Conservation (phyloP, 169 alveolate species). For the Cryptosporidium andersoni region DNA sequence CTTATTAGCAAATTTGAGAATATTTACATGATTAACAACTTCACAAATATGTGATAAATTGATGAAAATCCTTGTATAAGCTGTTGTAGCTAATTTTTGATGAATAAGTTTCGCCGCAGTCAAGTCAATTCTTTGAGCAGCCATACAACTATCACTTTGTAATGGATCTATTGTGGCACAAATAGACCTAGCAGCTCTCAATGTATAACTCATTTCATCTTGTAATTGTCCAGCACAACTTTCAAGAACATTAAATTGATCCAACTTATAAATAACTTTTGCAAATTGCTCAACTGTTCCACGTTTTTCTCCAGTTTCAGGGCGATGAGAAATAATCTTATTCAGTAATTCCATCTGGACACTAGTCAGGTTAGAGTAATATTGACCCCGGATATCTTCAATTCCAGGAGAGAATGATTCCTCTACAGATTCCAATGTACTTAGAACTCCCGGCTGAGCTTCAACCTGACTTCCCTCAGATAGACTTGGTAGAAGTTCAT, state of each 20-base stretch:
- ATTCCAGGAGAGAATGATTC: conserved; percentile 53
- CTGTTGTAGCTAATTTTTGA: conserved; percentile 40
- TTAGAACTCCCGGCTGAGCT: conserved; percentile 56
- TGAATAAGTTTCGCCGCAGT: conserved; percentile 57
- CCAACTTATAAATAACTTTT: conserved; percentile 48
- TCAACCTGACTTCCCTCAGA: conserved; percentile 67
- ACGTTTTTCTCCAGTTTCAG: conserved; percentile 39
- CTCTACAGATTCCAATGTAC: conserved; percentile 53
- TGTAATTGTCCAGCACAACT: conserved; percentile 61
- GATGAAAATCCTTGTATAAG: conserved; percentile 15
- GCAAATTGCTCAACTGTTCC: conserved; percentile 67
- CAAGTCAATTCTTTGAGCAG: conserved; percentile 63
- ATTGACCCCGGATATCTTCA: conserved; percentile 56
- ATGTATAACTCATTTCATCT: conserved; percentile 37
- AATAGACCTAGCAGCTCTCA: conserved; percentile 52
- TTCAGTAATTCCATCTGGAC: conserved; percentile 46
- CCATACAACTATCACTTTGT: conserved; percentile 58
- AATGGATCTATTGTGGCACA: conserved; percentile 62
- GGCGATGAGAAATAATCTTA: conserved; percentile 54
- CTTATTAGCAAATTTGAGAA: conserved; percentile 54
- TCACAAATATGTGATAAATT: conserved; percentile 65
- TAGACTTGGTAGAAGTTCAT: conserved; percentile 62
- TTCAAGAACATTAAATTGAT: conserved; percentile 49
- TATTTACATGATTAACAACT: conserved; percentile 51
- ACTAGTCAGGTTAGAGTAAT: conserved; percentile 26